A percentile compares a stretch with the other conserved stretches of the same genome.
Conservation (phyloP, 768 basidiomycete genomes). For the Pisolithus sp. region DNA sequence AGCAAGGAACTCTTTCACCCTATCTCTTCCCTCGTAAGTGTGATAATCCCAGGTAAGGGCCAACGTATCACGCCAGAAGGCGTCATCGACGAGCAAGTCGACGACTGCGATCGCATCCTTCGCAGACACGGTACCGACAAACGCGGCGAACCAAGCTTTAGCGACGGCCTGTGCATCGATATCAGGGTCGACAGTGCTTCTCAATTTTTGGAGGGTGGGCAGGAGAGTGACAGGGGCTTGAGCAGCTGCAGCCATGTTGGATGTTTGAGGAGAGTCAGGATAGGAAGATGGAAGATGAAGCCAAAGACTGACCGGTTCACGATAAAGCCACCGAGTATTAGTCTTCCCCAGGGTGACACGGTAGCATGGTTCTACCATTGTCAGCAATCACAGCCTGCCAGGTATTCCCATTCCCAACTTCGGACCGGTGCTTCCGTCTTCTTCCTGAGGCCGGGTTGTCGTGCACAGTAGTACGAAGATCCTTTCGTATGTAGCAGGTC, state of each 20-base stretch:
- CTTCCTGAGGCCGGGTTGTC: no score
- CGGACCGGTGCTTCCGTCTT: no score
- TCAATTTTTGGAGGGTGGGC: constrained; percentile 22
- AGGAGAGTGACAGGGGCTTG: background rate
- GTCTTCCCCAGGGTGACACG: no score
- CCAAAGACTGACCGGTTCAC: no score
- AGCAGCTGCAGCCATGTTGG: background rate
- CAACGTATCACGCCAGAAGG: constrained; percentile 48
- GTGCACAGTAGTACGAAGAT: no score
- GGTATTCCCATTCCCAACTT: no score
- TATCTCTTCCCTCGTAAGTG: constrained; percentile 35
- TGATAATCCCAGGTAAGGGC: constrained; percentile 53
- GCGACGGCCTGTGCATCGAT: constrained; percentile 17
- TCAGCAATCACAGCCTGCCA: no score
- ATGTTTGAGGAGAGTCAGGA: background rate
- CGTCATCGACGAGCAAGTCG: constrained; percentile 23
- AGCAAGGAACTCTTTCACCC: constrained; percentile 34
- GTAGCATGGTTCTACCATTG: no score
- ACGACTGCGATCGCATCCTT: constrained; percentile 13
- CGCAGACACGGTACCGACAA: constrained; percentile 16
- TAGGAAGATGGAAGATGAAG: background rate
- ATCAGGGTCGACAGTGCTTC: constrained; percentile 16
- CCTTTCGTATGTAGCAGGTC: no score
- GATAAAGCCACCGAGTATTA: no score
- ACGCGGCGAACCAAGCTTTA: constrained; percentile 18